Evolutionary conservation across 1,284 basidiomycete species (phyloP).

Genomic region (Malassezia dermatis): DNA sequence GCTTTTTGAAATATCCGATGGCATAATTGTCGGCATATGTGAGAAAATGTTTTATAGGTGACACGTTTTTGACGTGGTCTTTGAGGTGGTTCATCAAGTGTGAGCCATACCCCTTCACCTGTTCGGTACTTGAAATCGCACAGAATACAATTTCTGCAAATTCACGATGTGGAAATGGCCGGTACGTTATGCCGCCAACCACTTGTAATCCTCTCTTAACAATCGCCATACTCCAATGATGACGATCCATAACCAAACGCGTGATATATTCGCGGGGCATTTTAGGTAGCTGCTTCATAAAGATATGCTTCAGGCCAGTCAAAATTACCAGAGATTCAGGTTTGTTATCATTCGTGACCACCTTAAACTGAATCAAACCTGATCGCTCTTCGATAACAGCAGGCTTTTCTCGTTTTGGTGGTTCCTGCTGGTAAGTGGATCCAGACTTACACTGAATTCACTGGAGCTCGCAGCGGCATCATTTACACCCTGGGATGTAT

Average conservation of each 20-base stretch:
- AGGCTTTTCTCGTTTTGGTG: slow-evolving; percentile 49
- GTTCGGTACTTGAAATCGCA: slow-evolving; percentile 88
- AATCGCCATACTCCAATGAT: slow-evolving; percentile 84
- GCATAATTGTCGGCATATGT: slow-evolving; percentile 99
- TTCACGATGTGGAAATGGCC: slow-evolving; percentile 84
- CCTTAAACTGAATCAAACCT: slow-evolving; percentile 71
- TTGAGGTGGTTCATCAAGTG: slow-evolving; percentile 99
- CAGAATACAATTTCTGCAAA: slow-evolving; percentile 99
- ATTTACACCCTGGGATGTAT: background rate
- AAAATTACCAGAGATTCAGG: slow-evolving; percentile 65
- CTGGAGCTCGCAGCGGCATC: background rate
- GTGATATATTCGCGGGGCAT: slow-evolving; percentile 99
- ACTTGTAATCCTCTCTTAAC: slow-evolving; percentile 91
- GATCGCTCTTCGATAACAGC: slow-evolving; percentile 71
- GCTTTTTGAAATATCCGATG: slow-evolving; percentile 97
- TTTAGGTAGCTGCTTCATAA: slow-evolving; percentile 93
- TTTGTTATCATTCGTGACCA: slow-evolving; percentile 72
- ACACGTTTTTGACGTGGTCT: slow-evolving; percentile 74
- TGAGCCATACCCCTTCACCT: slow-evolving; percentile 96
- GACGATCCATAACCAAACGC: slow-evolving; percentile 81
- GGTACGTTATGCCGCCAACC: slow-evolving; percentile 93
- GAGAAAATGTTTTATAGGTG: slow-evolving; percentile 77
- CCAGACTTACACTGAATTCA: slow-evolving; percentile 4
- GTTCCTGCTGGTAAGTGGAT: slow-evolving; percentile 10
- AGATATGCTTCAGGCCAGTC: slow-evolving; percentile 88